These are phyloP conservation scores for Plantago coronopus DNA, from an alignment of 305 asterid genomes.

Conservation along the genomic window DNA sequence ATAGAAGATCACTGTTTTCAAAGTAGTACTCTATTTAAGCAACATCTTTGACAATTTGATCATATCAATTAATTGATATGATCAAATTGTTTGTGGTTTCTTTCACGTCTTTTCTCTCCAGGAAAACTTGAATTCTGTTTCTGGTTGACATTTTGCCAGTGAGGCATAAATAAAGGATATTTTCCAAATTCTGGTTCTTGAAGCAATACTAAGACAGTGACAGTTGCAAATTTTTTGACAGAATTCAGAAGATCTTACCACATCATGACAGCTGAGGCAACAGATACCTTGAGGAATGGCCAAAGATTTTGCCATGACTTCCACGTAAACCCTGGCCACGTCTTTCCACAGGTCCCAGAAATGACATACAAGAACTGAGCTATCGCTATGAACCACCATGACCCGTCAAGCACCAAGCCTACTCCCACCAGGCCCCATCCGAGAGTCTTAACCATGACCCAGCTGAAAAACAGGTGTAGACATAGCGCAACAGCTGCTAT, in stretches of 20 bases:
- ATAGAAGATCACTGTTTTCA: no score
- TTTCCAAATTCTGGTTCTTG: no score
- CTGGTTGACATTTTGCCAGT: no score
- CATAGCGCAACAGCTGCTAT: constrained; percentile 38
- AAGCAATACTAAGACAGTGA: no score
- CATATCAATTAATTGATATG: no score
- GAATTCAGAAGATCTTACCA: constrained; percentile 18
- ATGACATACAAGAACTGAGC: constrained; percentile 28
- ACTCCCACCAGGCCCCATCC: constrained; percentile 50
- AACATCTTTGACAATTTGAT: no score
- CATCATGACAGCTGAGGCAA: constrained; percentile 36
- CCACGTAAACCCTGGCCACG: constrained; percentile 33
- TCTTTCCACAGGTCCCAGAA: constrained; percentile 26
- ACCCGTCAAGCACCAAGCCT: constrained; percentile 32
- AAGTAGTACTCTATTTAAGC: no score
- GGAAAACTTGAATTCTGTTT: no score
- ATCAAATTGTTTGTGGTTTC: no score
- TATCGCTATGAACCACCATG: constrained; percentile 42
- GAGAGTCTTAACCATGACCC: constrained; percentile 49
- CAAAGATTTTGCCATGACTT: constrained; percentile 14
- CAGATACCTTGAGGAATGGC: constrained; percentile 26
- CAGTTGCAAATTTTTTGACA: no score
- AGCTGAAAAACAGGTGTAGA: constrained; percentile 37
- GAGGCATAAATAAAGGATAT: no score
- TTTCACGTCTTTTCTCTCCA: no score